A percentile compares a stretch with the other conserved stretches of the same genome.
Conservation (phyloP, 495 filamentous ascomycete species). For the Elaphomyces granulatus region DNA sequence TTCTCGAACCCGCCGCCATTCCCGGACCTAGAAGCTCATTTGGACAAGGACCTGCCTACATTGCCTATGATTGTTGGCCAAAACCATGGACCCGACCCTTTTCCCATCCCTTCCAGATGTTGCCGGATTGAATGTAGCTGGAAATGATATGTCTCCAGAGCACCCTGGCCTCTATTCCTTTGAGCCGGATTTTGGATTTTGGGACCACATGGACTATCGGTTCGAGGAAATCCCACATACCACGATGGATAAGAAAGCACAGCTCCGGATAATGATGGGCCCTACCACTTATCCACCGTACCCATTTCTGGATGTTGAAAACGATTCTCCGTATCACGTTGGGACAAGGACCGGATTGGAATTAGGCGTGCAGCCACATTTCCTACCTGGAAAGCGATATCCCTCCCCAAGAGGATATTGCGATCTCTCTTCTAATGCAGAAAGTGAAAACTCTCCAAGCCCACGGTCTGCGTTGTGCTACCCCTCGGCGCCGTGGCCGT, state of each 20-base stretch:
- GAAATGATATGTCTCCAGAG: not conserved
- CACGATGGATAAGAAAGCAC: no score
- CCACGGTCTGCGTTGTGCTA: not conserved
- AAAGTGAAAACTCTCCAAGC: conserved; percentile 5
- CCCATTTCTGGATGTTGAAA: not conserved
- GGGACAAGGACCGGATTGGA: not conserved
- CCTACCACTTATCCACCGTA: not conserved
- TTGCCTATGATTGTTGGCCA: not conserved
- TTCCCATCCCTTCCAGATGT: not conserved
- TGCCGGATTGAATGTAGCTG: not conserved
- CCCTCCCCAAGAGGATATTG: not conserved
- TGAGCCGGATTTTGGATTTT: not conserved
- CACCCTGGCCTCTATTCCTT: not conserved
- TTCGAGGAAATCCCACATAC: no score
- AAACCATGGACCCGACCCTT: not conserved
- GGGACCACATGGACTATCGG: not conserved
- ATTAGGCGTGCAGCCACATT: not conserved
- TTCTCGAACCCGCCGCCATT: no score
- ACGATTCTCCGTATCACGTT: not conserved
- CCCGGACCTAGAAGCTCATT: no score
- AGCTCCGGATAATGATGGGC: not conserved
- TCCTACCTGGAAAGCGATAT: not conserved
- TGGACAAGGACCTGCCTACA: not conserved
- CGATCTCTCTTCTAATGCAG: conserved; percentile 1
- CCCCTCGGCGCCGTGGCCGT: not conserved